Evolutionary conservation across 2,329 filamentous ascomycete genomes (phyloP).

Genomic region (Trichophyton benhamiae): DNA sequence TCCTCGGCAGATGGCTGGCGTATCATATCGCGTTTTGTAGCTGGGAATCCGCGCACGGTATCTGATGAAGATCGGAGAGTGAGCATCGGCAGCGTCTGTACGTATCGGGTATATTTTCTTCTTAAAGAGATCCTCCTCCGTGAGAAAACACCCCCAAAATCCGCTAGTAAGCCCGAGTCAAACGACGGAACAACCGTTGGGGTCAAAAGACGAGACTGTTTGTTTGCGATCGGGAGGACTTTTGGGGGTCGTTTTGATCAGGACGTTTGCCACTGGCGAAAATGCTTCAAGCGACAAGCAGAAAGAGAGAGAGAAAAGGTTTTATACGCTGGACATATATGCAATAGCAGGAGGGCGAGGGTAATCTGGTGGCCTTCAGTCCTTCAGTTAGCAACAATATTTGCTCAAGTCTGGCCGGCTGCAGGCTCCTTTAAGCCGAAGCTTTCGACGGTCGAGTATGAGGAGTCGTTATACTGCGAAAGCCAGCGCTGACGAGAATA

Average conservation of each 20-base stretch:
- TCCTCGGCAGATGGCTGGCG: slow-evolving; percentile 37
- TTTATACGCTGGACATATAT: not conserved
- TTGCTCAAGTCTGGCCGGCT: not conserved
- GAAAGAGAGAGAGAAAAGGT: not conserved
- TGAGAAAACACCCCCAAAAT: not conserved
- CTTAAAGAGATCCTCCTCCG: not conserved
- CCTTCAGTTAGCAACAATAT: not conserved
- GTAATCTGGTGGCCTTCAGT: not conserved
- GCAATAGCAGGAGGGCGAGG: not conserved
- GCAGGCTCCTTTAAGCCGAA: not conserved
- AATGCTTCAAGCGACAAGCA: not conserved
- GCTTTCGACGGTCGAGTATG: not conserved
- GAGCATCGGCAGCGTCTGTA: slow-evolving; percentile 3
- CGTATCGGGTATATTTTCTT: not conserved
- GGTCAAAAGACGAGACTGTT: not conserved
- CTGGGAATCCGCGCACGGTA: slow-evolving; percentile 5
- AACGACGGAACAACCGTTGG: not conserved
- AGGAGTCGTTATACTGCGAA: not conserved
- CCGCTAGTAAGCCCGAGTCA: not conserved
- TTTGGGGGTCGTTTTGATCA: not conserved
- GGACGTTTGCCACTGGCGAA: not conserved
- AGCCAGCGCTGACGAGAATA: not conserved
- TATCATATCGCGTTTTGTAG: slow-evolving; percentile 11
- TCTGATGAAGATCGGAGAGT: not conserved
- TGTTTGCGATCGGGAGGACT: not conserved